Conservation (phyloP, 306 rosid species). For the Pyrus bretschneideri region DNA sequence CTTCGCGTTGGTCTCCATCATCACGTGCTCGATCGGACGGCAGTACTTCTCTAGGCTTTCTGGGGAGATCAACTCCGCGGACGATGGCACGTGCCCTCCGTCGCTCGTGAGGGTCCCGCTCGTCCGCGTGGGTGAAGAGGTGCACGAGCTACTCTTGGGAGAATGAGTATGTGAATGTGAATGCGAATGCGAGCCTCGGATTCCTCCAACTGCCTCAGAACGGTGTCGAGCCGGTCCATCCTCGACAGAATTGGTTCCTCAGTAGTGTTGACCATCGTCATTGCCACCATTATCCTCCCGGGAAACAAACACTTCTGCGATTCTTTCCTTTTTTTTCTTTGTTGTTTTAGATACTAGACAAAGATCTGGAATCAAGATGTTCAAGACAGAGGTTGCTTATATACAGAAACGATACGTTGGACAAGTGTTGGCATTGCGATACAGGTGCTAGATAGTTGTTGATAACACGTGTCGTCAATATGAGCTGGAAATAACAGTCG, state of each 20-base stretch:
- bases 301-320: constrained; percentile 16
- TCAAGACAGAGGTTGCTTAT: neutral
- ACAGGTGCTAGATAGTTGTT: neutral
- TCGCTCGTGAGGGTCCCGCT: constrained; percentile 42
- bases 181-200: constrained; percentile 12
- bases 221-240: constrained; percentile 58
- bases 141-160: constrained; percentile 21
- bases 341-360: neutral
- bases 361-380: neutral
- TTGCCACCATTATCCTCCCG: constrained; percentile 22
- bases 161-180: neutral
- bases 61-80: constrained; percentile 29
- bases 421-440: neutral
- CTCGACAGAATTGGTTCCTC: constrained; percentile 63
- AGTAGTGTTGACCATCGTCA: constrained; percentile 19
- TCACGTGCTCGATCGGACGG: constrained; percentile 66
- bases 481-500: neutral
- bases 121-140: constrained; percentile 20
- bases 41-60: constrained; percentile 75
- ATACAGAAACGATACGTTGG: neutral
- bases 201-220: constrained; percentile 48
- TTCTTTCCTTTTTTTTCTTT: neutral
- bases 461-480: neutral
- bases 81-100: constrained; percentile 19
- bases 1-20: constrained; percentile 53